Base-by-base conservation (phyloP, 2,329 filamentous ascomycete species). In the Pezicula radicicola region DNA sequence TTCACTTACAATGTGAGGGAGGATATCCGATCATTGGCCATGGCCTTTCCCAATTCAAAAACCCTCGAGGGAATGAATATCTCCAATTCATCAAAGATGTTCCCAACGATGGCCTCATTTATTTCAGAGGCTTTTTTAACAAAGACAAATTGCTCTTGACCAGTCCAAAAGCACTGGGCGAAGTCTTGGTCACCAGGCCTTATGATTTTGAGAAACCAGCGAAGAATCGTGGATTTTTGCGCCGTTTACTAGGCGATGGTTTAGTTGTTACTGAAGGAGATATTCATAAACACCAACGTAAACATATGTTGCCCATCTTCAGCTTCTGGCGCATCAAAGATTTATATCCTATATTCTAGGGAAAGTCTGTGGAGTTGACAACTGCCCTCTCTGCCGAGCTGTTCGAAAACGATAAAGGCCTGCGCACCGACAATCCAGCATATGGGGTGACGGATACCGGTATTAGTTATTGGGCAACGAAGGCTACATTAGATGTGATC, bases 311-410 rank as follows among this genome's bases (percentile, higher is more conserved):
- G 70, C 91, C 90, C 0, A 88, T 89, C 1, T 96, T 96, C 66
- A 78, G 83, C 25, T 93, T 90, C 64, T 81, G 89, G 13, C 88
- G 94, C 62, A 77, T 95, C 66, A 94, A 92, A 65, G 83, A 91
- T 49, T 72, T 96, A 6, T 92, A 94, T 60, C 87, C 89, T 0
- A 72, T 88, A 5, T 96, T 96, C 67, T 96, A 90, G 90, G 62
- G 70, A 9, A 95, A 95, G 70, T 79, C 85, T 1, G 68, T 77
- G 3, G 85, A 91, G 63, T 79, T 87, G 60, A 81, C 84, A 4
- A 70, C 80, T 18, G 76, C 78, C 44, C 83, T 95, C 62, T 76
- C 74, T 1, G 66, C 71, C 7, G 70, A 77, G 18, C 65, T 82
- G 9, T 47, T 70, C 59, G 65, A 69, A 57, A 65, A 76, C 8